Evolutionary conservation across 2,329 filamentous ascomycete genomes (phyloP).

Genomic region (Alternaria sp.): DNA sequence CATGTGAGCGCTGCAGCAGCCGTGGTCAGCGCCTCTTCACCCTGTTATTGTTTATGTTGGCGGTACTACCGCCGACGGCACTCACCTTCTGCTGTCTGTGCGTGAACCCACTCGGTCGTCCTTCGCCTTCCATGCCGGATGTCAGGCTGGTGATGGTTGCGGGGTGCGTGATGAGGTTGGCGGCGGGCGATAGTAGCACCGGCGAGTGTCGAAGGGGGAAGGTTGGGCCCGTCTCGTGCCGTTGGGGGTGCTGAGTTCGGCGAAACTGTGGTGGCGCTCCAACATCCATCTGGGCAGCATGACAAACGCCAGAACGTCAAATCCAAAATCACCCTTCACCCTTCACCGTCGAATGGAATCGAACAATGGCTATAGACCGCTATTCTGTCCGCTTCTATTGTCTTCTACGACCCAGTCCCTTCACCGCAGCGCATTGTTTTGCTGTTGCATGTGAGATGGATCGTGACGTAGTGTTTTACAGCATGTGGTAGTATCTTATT

Average conservation of each 20-base stretch:
- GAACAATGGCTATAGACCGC: background rate
- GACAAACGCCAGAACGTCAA: constrained; percentile 3
- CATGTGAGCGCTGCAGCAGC: constrained; percentile 41
- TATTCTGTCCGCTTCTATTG: background rate
- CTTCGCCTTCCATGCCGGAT: constrained; percentile 35
- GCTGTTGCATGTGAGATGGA: background rate
- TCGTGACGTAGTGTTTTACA: background rate
- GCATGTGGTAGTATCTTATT: background rate
- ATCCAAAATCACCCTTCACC: background rate
- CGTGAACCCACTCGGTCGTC: constrained; percentile 39
- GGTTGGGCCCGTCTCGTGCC: constrained; percentile 3
- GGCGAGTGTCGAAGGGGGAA: background rate
- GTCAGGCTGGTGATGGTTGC: constrained; percentile 1
- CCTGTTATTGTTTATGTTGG: constrained; percentile 3
- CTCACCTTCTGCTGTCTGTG: constrained; percentile 46
- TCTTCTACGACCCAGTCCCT: background rate
- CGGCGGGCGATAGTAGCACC: background rate
- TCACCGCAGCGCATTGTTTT: background rate
- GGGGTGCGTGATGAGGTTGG: background rate
- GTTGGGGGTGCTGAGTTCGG: constrained; percentile 17
- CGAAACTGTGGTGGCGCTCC: constrained; percentile 20
- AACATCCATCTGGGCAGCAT: background rate
- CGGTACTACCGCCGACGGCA: constrained; percentile 7
- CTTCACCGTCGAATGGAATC: background rate
- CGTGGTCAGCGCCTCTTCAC: constrained; percentile 18